These are phyloP conservation scores for Lachnellula suecica DNA, from an alignment of 2,329 filamentous ascomycete species.

Conservation along the genomic window DNA sequence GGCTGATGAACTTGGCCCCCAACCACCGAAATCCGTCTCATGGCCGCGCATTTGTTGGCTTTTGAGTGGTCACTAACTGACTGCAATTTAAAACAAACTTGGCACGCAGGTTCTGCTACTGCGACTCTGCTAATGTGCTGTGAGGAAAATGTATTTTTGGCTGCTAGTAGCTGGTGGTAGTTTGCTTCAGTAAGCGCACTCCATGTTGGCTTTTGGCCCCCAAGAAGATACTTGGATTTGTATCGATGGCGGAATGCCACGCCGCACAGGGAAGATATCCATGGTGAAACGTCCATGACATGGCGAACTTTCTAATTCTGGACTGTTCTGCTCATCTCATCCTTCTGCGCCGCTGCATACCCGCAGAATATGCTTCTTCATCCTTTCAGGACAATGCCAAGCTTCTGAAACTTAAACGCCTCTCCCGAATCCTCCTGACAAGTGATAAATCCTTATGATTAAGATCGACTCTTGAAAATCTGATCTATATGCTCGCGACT, in stretches of 20 bases:
- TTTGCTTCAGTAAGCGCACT: not conserved
- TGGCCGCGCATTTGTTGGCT: not conserved
- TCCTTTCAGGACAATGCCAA: not conserved
- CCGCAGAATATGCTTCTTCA: not conserved
- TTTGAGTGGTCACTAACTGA: not conserved
- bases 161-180: not conserved
- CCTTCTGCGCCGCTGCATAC: not conserved
- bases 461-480: slow-evolving; percentile 62
- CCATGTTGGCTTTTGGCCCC: not conserved
- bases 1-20: not conserved
- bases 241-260: not conserved
- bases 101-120: not conserved
- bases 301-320: slow-evolving; percentile 2
- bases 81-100: not conserved
- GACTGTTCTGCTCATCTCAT: not conserved
- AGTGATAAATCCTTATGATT: slow-evolving; percentile 10
- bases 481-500: slow-evolving; percentile 88
- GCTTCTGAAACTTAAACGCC: too few relatives aligned
- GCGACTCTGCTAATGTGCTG: too few relatives aligned
- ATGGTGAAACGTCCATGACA: not conserved
- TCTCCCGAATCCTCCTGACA: not conserved
- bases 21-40: slow-evolving; percentile 3
- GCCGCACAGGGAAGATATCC: not conserved
- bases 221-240: not conserved
- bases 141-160: not conserved